Base-by-base conservation (phyloP, 305 asterid species). In the Striga hermonthica region DNA sequence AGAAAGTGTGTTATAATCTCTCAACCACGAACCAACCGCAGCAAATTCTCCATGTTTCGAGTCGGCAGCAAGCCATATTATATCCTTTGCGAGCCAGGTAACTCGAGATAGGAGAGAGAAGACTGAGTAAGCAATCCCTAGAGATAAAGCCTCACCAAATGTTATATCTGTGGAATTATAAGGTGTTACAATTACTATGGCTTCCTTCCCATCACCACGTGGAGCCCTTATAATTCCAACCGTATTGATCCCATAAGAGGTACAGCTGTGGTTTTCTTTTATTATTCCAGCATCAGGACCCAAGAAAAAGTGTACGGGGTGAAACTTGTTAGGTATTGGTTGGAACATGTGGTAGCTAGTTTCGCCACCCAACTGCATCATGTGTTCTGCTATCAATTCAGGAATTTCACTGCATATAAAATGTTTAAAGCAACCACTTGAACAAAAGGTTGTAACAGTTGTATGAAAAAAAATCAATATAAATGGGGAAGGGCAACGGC, bases 31-130 rank as follows among this genome's bases (percentile, higher is more conserved):
- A 81, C 84, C 74, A 64, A 93, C 99, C 39, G 95, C 88, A 62
- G 83, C 73, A 82, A 90, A 86, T 72, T 93, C 97, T 73, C 95
- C 96, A 45, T 86, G 82, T 70, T 79, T 86, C 52, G 97, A 80
- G 77, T 93, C 99, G 44, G 95, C 88, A 69, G 96, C 96, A 54
- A 93, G 86, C 99, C 99, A 93, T 73, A 93, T 78, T 49, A 93
- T 80, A 85, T 93, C 99, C 72, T 90, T 90, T 69, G 99, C 95
- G 60, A 93, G 85, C 99, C 99, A 93, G 66, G 86, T 88, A 58
- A 90, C 99, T 78, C 80, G 84, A 53, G 89, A 74, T 38, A 93
- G 94, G 62, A 93, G 80, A 74, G 95, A 88, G 81, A 93, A 83
- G 64, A 90, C 84, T 0, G 97, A 80, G 79, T 90, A 82, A 15